These are phyloP conservation scores for Dothideomycetidae sp. DNA, from an alignment of 2,329 filamentous ascomycete species.

Conservation along the genomic window DNA sequence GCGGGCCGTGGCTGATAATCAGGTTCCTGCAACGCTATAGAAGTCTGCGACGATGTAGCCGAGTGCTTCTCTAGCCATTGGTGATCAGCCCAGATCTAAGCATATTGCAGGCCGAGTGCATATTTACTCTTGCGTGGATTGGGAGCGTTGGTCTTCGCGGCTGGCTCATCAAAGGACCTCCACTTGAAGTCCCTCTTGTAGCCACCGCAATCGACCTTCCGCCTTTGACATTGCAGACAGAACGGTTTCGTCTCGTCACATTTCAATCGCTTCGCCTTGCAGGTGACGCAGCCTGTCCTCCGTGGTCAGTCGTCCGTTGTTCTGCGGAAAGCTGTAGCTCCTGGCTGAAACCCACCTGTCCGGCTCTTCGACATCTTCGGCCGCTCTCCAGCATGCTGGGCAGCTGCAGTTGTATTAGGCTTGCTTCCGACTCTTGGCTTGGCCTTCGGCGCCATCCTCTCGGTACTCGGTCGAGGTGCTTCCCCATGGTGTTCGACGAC, in stretches of 20 bases:
- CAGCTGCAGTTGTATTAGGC: conserved; percentile 13
- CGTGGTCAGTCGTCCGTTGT: conserved; percentile 15
- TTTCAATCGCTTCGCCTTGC: conserved; percentile 59
- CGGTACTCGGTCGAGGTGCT: conserved; percentile 14
- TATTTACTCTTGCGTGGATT: conserved; percentile 34
- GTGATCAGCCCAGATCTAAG: conserved; percentile 10
- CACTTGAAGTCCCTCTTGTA: conserved; percentile 68
- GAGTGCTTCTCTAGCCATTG: neutral
- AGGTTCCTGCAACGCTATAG: neutral
- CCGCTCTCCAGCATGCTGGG: conserved; percentile 35
- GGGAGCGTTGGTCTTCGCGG: conserved; percentile 32
- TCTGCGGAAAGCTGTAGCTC: conserved; percentile 7
- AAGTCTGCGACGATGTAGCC: neutral
- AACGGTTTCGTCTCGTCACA: conserved; percentile 59
- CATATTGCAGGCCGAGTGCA: no score
- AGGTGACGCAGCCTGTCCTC: conserved; percentile 53
- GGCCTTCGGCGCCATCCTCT: conserved; percentile 13
- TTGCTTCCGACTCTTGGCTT: conserved; percentile 15
- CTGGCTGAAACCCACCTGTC: conserved; percentile 41
- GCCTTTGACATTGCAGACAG: conserved; percentile 51
- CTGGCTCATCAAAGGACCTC: conserved; percentile 53
- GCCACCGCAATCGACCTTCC: conserved; percentile 52
- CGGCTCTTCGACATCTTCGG: conserved; percentile 63
- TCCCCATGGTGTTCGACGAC: conserved; percentile 16
- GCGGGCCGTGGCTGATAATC: no score